These are phyloP conservation scores for Colletotrichum tamarilloi DNA, from an alignment of 2,329 filamentous ascomycete species.

Conservation along the genomic window DNA sequence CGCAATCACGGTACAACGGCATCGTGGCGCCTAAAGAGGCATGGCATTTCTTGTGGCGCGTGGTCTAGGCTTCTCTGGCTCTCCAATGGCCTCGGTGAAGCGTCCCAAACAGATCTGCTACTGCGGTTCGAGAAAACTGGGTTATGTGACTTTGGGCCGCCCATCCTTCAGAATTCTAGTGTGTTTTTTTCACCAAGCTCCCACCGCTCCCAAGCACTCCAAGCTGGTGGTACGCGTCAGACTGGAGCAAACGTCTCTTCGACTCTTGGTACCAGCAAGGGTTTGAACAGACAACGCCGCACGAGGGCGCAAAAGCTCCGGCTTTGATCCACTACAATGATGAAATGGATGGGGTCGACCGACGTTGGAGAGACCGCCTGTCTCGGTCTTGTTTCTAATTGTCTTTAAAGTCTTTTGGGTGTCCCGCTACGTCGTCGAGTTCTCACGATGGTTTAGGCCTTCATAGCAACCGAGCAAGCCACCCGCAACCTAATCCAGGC, in stretches of 20 bases:
- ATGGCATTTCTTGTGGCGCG: conserved; percentile 17
- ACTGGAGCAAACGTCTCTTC: conserved; percentile 24
- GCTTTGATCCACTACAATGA: conserved; percentile 29
- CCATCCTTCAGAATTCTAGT: not conserved
- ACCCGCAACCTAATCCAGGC: not conserved
- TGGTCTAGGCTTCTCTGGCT: conserved; percentile 17
- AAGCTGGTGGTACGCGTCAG: conserved; percentile 29
- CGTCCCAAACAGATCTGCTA: conserved; percentile 2
- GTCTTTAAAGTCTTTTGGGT: conserved; percentile 21
- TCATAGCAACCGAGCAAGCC: not conserved
- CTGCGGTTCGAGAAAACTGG: conserved; percentile 20
- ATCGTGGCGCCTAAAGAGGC: conserved; percentile 18
- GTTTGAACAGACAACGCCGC: not conserved
- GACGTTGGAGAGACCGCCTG: conserved; percentile 4
- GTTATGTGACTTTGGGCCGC: not conserved
- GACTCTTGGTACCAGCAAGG: conserved; percentile 16
- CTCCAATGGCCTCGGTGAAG: not conserved
- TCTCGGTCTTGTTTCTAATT: not conserved
- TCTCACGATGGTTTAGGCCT: conserved; percentile 18
- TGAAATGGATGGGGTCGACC: conserved; percentile 23
- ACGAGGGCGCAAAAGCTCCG: conserved; percentile 10
- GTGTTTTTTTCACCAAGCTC: not conserved
- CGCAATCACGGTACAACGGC: conserved; percentile 35
- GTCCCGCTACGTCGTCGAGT: conserved; percentile 11
- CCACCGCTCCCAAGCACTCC: not conserved